Conservation (phyloP, 1,284 basidiomycete species). For the Termitomyces sp. region DNA sequence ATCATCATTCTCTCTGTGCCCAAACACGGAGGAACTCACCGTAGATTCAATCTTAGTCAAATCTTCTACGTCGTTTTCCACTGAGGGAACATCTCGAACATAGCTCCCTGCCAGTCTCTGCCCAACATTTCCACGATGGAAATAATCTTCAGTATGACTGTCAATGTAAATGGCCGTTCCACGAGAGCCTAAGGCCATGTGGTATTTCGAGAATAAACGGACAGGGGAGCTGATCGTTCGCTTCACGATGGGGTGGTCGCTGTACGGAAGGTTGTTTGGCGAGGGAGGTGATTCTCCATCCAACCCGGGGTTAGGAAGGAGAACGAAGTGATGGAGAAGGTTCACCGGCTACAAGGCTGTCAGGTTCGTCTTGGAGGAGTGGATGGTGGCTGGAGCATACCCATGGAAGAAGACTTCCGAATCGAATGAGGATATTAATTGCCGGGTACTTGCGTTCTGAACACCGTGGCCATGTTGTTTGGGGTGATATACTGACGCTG, state of each 20-base stretch:
- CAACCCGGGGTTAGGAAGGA: slow-evolving; percentile 41
- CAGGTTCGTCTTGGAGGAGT: neutral
- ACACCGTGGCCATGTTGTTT: slow-evolving; percentile 15
- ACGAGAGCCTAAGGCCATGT: slow-evolving; percentile 49
- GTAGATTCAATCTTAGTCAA: slow-evolving; percentile 18
- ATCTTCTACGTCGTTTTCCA: slow-evolving; percentile 17
- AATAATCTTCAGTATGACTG: slow-evolving; percentile 48
- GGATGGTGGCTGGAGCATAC: slow-evolving; percentile 17
- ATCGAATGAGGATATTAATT: slow-evolving; percentile 53
- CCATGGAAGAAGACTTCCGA: slow-evolving; percentile 56
- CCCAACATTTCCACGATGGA: slow-evolving; percentile 41
- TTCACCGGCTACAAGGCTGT: slow-evolving; percentile 46
- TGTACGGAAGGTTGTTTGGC: slow-evolving; percentile 40
- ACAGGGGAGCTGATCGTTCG: slow-evolving; percentile 53
- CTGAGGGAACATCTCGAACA: slow-evolving; percentile 18
- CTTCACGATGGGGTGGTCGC: slow-evolving; percentile 30
- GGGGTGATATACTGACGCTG: slow-evolving; percentile 35
- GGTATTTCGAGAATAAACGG: slow-evolving; percentile 49
- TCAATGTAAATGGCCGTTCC: slow-evolving; percentile 65
- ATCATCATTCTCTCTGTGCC: slow-evolving; percentile 36
- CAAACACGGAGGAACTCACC: slow-evolving; percentile 39
- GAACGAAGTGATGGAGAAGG: slow-evolving; percentile 54
- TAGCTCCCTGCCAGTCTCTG: slow-evolving; percentile 52
- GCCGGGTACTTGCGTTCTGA: slow-evolving; percentile 18
- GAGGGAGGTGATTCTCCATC: slow-evolving; percentile 20